Percentiles rank a stretch among this genome's conserved stretches.
Evolutionary conservation across 176 grass and related monocot species (phyloP).

Genomic region (Poa pratensis): DNA sequence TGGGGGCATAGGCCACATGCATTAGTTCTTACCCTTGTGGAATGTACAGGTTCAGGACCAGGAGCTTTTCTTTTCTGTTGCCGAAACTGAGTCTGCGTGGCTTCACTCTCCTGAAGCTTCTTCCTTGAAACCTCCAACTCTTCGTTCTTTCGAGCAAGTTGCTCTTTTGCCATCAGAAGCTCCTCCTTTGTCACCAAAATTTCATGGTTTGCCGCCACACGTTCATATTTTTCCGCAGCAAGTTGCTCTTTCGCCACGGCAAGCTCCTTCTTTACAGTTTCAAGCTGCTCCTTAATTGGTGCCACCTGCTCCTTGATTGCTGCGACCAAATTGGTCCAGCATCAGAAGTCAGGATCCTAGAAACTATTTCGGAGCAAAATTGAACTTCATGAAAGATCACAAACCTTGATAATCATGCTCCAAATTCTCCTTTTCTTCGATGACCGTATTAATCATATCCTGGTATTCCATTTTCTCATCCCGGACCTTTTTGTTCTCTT

Average conservation of each 20-base stretch:
- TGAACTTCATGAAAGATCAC: neutral
- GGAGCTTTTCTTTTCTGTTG: neutral
- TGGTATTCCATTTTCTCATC: neutral
- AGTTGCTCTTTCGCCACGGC: neutral
- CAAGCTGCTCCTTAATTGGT: neutral
- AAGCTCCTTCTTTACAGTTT: neutral
- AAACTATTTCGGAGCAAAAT: neutral
- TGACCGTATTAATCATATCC: neutral
- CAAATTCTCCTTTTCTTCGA: neutral
- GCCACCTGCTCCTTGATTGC: neutral
- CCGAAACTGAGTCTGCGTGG: constrained; percentile 11
- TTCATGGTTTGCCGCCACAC: neutral
- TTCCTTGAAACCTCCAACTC: constrained; percentile 13
- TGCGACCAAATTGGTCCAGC: neutral
- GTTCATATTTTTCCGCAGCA: neutral
- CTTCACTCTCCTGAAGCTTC: constrained; percentile 46
- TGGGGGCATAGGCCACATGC: neutral
- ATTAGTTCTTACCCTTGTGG: neutral
- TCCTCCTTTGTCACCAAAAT: neutral
- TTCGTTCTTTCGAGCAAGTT: neutral
- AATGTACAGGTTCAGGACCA: neutral
- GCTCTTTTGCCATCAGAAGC: neutral
- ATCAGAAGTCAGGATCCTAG: neutral
- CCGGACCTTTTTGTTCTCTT: constrained; percentile 32
- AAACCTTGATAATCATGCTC: constrained; percentile 10